phyloP scores from a whole-genome alignment of 306 rosid genomes.

The Benincasa hispida region DNA sequence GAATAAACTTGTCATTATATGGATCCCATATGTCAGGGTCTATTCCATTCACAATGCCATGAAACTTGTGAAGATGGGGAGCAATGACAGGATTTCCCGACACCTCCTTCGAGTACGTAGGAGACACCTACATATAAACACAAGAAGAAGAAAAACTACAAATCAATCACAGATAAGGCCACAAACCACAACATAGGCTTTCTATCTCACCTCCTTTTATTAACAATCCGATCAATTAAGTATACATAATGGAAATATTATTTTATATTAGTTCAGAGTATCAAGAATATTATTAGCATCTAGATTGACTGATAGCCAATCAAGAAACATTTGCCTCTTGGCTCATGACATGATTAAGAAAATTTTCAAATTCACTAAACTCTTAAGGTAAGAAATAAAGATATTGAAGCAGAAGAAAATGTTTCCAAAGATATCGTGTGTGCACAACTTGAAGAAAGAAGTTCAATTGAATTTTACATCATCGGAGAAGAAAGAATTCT shows the following conservation, averaged over 20 bases:
- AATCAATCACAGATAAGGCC: neutral
- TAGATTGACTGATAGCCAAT: neutral
- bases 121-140: conserved; percentile 59
- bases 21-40: conserved; percentile 99
- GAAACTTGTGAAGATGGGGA: conserved; percentile 77
- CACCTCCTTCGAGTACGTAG: conserved; percentile 73
- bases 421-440: neutral
- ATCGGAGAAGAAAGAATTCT: neutral
- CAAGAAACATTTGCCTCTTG: neutral
- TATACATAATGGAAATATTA: neutral
- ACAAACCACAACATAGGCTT: neutral
- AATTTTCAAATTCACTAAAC: neutral
- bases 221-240: neutral
- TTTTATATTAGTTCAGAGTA: neutral
- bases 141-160: neutral
- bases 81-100: conserved; percentile 53
- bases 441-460: neutral
- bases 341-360: neutral
- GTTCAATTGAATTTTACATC: neutral
- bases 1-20: conserved; percentile 55
- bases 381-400: neutral
- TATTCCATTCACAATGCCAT: conserved; percentile 92
- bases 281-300: neutral
- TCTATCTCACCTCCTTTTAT: neutral
- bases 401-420: neutral